phyloP scores from a whole-genome alignment of 352 stramenopile genomes.

The Globisporangium orthogonon region DNA sequence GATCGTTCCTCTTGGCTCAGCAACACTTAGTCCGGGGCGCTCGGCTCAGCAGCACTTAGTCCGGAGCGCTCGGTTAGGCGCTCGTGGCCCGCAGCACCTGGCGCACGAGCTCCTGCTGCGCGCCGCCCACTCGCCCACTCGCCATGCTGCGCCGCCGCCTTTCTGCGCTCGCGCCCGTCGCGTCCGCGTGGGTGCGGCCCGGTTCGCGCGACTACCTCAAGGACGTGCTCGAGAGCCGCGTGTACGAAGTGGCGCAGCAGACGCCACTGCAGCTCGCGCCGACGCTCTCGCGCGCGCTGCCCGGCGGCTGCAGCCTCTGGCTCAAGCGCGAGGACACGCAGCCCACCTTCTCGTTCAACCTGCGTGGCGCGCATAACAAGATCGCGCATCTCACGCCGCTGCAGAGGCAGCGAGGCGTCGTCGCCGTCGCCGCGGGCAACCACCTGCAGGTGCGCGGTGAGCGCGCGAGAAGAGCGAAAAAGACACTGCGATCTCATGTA shows the following conservation, averaged over 20 bases:
- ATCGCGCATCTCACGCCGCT: constrained; percentile 90
- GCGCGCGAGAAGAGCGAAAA: neutral
- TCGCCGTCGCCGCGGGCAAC: constrained; percentile 89
- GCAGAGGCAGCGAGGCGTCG: constrained; percentile 76
- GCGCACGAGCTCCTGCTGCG: neutral
- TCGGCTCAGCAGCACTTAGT: no score
- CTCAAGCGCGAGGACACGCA: constrained; percentile 97
- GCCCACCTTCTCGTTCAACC: constrained; percentile 98
- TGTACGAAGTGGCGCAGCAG: constrained; percentile 78
- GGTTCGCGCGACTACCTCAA: constrained; percentile 71
- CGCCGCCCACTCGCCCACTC: neutral
- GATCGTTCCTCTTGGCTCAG: no score
- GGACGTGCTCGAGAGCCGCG: constrained; percentile 72
- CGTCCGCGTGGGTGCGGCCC: constrained; percentile 53
- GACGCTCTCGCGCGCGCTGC: constrained; percentile 44
- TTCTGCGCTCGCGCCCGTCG: constrained; percentile 17
- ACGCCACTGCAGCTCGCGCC: constrained; percentile 63
- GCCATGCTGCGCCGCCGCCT: constrained; percentile 36
- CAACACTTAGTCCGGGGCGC: no score
- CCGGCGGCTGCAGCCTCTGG: constrained; percentile 58
- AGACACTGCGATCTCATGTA: neutral
- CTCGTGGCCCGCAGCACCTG: no score
- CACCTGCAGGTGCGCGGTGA: constrained; percentile 83
- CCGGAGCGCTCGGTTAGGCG: no score
- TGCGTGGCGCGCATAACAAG: constrained; percentile 98